Base-by-base conservation (phyloP, 1,284 basidiomycete genomes). In the Trichosporon sp. region DNA sequence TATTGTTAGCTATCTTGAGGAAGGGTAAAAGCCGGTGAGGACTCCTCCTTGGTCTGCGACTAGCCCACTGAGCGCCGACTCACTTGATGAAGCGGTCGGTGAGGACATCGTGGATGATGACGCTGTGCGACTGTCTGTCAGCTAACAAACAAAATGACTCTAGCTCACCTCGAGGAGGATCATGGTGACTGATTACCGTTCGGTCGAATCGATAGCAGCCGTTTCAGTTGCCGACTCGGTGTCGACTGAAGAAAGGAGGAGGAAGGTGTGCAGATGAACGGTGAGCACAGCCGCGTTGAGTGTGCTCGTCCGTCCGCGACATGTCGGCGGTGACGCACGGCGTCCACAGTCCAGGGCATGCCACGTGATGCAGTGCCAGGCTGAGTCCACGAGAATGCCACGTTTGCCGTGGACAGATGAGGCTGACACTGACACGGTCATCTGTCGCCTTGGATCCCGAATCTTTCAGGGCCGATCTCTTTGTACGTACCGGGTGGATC, bases 51-150 rank as follows among this genome's bases (percentile, higher is more conserved):
- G 26, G 26, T 26, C 26, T 26, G 26, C 26, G 26, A 26, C 26
- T 26, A 26, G 6, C 35, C 35, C 5, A 37, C 35, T 37, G 35
- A 10, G 8, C 32, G 46, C 38, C 31, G 35, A 85, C 88, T 81
- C 83, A 96, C 96, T 93, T 96, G 77, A 86, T 85, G 75, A 92
- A 89, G 84, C 96, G 96, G 81, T 98, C 94, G n/a, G 88, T 87
- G 73, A 99, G 87, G 61, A 96, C 93, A 67, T 92, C 92, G 80
- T 93, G 90, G 78, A 99, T 96, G 85, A 98, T 94, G 77, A 92
- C 90, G 86, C 93, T 96, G 81, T 95, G 91, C 56, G 93, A 87
- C 92, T 96, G 77, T 31, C 6, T n/a, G 67, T 73, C 61, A 70
- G 70, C 32, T 56, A 21, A 7, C 26, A 26, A 26, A 26, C 26